phyloP scores from a whole-genome alignment of 768 basidiomycete genomes.

The Gloeophyllum trabeum region DNA sequence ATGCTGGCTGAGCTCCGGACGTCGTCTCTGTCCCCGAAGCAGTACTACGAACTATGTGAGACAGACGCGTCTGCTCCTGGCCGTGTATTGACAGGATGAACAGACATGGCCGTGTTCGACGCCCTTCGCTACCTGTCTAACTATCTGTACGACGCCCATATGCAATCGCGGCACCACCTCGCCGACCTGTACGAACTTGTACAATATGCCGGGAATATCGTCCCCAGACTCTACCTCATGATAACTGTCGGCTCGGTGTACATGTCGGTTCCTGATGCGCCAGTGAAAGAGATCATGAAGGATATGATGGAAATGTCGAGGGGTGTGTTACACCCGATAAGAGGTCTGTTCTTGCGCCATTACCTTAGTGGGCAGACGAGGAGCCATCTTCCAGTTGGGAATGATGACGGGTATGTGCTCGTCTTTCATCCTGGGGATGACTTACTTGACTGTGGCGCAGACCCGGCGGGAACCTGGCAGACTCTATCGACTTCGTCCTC shows the following conservation, averaged over 20 bases:
- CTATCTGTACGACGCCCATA: slow-evolving; percentile 95
- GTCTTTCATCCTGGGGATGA: slow-evolving; percentile 4
- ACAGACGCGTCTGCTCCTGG: not conserved
- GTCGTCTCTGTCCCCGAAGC: slow-evolving; percentile 87
- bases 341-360: slow-evolving; percentile 91
- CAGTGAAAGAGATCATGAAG: slow-evolving; percentile 99
- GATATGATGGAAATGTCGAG: slow-evolving; percentile 99
- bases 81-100: not conserved
- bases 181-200: slow-evolving; percentile 99
- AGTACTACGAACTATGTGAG: slow-evolving; percentile 96
- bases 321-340: slow-evolving; percentile 93
- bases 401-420: slow-evolving; percentile 67
- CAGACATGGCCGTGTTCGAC: slow-evolving; percentile 99
- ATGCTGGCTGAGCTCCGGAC: slow-evolving; percentile 97
- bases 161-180: slow-evolving; percentile 83
- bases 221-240: slow-evolving; percentile 94
- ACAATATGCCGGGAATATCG: slow-evolving; percentile 97
- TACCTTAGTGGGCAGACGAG: slow-evolving; percentile 96
- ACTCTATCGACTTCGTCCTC: slow-evolving; percentile 91
- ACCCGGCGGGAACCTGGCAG: slow-evolving; percentile 81
- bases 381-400: slow-evolving; percentile 87
- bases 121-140: slow-evolving; percentile 90
- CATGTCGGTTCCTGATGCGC: slow-evolving; percentile 96
- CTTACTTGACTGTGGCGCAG: slow-evolving; percentile 24
- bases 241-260: slow-evolving; percentile 98